Evolutionary conservation across 164 flowering plant genomes (phyloP).

Genomic region (Macadamia tetraphylla): DNA sequence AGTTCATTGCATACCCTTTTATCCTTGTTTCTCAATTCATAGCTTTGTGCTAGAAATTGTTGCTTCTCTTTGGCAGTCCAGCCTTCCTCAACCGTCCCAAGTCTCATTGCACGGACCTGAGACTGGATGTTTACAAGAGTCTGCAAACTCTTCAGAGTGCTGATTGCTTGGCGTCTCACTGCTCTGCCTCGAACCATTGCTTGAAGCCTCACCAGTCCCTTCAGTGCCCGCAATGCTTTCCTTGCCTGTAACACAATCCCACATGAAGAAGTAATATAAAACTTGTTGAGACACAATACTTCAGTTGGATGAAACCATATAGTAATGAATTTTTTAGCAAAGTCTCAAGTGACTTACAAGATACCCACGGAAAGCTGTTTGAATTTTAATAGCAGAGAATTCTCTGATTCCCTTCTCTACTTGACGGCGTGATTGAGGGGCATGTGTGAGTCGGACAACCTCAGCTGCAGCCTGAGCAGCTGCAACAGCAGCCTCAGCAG

Average conservation of each 20-base stretch:
- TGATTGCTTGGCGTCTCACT: conserved; percentile 47
- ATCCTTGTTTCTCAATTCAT: conserved; percentile 14
- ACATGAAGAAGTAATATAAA: background rate
- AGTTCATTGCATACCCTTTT: conserved; percentile 5
- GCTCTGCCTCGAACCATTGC: conserved; percentile 72
- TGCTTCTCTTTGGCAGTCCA: conserved; percentile 12
- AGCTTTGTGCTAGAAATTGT: conserved; percentile 15
- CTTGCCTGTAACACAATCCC: conserved; percentile 50
- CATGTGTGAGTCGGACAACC: conserved; percentile 49
- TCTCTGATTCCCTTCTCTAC: conserved; percentile 12
- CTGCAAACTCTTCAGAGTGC: conserved; percentile 30
- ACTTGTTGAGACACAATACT: no score
- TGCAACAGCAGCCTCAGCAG: conserved; percentile 80
- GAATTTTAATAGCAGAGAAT: conserved; percentile 65
- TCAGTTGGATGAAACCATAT: background rate
- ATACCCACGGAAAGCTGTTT: conserved; percentile 58
- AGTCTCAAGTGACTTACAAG: conserved; percentile 46
- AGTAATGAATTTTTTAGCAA: background rate
- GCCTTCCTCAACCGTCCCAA: conserved; percentile 11
- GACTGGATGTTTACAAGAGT: conserved; percentile 33
- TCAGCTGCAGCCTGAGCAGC: conserved; percentile 85
- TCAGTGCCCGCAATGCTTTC: conserved; percentile 78
- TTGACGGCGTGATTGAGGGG: conserved; percentile 19
- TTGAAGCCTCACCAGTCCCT: conserved; percentile 81
- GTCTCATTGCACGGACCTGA: conserved; percentile 21